Base-by-base conservation (phyloP, 805 yeast genomes). In the Teunomyces funiuensis region DNA sequence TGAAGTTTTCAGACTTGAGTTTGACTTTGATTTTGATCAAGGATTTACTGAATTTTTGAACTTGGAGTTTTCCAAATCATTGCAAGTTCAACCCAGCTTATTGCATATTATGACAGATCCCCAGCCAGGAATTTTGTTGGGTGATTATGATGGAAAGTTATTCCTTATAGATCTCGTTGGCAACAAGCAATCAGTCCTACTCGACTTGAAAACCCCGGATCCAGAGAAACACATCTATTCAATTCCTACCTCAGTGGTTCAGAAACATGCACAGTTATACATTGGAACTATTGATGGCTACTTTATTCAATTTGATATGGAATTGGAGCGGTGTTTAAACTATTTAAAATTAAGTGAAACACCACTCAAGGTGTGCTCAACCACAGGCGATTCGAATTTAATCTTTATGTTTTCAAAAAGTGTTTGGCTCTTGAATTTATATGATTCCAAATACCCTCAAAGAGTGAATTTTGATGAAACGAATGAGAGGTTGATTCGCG, bases 231-330 rank as follows among this genome's bases (percentile, higher is more conserved):
- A 20, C 17, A 30, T 19, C 6, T 22, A 31, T 28, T 17, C 57
- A 9, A 51, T 60, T n/a, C 61, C 68, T 2, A 33, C 55, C 31
- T 61, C 55, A 39, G 43, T 56, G 3, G 7, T 41, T 2, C 43
- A 37, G 11, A 20, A n/a, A 2, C 27, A 33, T 4, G 15, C 40
- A 2, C 40, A 39, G 10, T 19, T 63, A 1, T 50, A 49, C 13
- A 43, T 69, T 20, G 73, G 73, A 1, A 53, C 73, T 1, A 57
- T 55, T 34, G 60, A 60, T 23, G 75, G 75, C 0, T 53, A 47
- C 26, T 54, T 51, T 18, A 41, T 63, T 13, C 47, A 42, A 11
- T 49, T 65, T 6, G 43, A 37, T 1, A 6, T 48, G 8, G 36
- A 38, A 11, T 33, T 22, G 5, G 20, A 27, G 9, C 15, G 27